Percentiles rank a stretch among this genome's conserved stretches.
Evolutionary conservation across 805 yeast genomes (phyloP).

Genomic region (Hanseniaspora nectarophila): DNA sequence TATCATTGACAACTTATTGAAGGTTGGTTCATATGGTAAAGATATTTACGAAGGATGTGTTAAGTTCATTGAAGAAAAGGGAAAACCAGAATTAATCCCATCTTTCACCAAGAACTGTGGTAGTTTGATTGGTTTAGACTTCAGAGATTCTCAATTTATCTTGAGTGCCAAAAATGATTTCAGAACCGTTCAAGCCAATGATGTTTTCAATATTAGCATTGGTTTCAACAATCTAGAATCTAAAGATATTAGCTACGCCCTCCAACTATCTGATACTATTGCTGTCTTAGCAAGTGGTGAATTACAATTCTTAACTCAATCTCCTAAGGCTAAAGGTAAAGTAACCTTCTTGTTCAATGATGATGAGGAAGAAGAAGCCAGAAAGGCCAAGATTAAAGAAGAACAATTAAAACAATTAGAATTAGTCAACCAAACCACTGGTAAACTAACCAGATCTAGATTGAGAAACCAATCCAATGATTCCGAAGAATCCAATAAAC

Average conservation of each 20-base stretch:
- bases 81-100: conserved; percentile 47
- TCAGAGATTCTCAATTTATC: conserved; percentile 65
- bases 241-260: conserved; percentile 50
- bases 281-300: conserved; percentile 36
- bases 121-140: conserved; percentile 79
- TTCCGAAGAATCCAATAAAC: conserved; percentile 53
- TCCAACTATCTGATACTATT: conserved; percentile 71
- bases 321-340: conserved; percentile 59
- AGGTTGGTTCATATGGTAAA: conserved; percentile 56
- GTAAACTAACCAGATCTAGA: conserved; percentile 66
- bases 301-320: conserved; percentile 56
- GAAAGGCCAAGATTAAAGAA: conserved; percentile 23
- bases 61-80: conserved; percentile 46
- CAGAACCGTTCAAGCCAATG: conserved; percentile 54
- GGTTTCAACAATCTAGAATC: conserved; percentile 61
- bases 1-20: conserved; percentile 43
- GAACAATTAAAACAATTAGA: conserved; percentile 23
- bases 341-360: conserved; percentile 75
- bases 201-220: conserved; percentile 60
- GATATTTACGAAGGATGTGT: conserved; percentile 54
- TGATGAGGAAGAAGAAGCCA: conserved; percentile 36
- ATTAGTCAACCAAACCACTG: conserved; percentile 25
- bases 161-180: conserved; percentile 58
- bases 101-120: conserved; percentile 72
- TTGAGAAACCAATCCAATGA: conserved; percentile 59